Evolutionary conservation across 2,329 filamentous ascomycete species (phyloP).

Genomic region (Exophiala viscosa): DNA sequence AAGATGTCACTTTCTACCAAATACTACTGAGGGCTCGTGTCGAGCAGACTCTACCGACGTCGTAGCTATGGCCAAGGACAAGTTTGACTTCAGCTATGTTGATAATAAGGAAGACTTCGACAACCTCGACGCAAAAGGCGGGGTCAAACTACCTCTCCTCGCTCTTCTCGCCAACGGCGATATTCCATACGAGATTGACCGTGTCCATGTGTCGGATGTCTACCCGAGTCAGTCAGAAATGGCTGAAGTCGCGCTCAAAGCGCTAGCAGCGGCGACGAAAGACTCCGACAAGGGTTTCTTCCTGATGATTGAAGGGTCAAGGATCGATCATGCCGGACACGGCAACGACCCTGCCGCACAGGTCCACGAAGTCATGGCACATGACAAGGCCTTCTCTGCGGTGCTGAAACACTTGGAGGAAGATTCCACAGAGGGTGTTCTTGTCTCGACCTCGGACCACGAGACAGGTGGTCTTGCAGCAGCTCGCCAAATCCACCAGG

Average conservation of each 20-base stretch:
- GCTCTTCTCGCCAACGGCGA: constrained; percentile 80
- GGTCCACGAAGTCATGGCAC: constrained; percentile 90
- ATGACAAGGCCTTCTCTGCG: constrained; percentile 77
- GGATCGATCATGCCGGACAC: constrained; percentile 93
- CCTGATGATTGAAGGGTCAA: constrained; percentile 94
- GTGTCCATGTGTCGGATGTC: constrained; percentile 68
- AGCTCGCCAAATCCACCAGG: constrained; percentile 64
- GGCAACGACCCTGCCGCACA: constrained; percentile 79
- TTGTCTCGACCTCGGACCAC: constrained; percentile 91
- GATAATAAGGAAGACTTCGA: constrained; percentile 72
- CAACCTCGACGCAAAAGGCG: constrained; percentile 59
- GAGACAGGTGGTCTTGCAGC: constrained; percentile 87
- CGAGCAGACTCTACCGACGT: constrained; percentile 75
- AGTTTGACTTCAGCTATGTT: constrained; percentile 73
- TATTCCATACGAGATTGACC: constrained; percentile 91
- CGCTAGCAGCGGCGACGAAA: constrained; percentile 75
- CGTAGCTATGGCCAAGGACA: constrained; percentile 65
- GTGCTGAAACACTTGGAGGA: constrained; percentile 81
- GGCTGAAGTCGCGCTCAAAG: constrained; percentile 74
- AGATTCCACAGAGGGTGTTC: constrained; percentile 64
- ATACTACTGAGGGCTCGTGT: constrained; percentile 75
- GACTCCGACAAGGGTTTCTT: constrained; percentile 92
- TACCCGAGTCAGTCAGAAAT: constrained; percentile 93
- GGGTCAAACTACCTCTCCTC: constrained; percentile 72
- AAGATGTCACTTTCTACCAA: constrained; percentile 87